These are phyloP conservation scores for Malassezia vespertilionis DNA, from an alignment of 1,284 basidiomycete species.

Conservation along the genomic window DNA sequence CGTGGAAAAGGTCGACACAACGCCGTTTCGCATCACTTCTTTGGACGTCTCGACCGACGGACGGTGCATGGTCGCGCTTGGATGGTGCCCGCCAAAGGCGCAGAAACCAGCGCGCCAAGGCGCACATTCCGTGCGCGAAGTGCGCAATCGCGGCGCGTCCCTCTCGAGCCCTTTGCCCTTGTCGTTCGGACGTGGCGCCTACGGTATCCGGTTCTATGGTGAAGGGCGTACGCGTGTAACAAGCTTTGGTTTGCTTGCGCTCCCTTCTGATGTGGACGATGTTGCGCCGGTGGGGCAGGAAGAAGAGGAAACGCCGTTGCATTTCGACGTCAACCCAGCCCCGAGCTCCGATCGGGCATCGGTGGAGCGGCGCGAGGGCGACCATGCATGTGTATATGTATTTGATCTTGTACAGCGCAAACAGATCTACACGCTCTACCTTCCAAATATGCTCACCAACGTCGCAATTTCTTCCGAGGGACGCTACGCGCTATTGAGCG, in stretches of 20 bases:
- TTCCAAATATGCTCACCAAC: slow-evolving; percentile 61
- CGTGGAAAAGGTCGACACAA: slow-evolving; percentile 59
- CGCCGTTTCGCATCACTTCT: slow-evolving; percentile 76
- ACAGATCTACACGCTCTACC: slow-evolving; percentile 55
- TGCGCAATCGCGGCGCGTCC: neutral
- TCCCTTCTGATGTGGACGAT: neutral
- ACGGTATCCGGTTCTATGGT: neutral
- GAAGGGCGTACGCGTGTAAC: neutral
- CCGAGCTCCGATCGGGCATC: neutral
- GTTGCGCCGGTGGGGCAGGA: too few species aligned
- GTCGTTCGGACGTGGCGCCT: neutral
- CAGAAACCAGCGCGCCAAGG: neutral
- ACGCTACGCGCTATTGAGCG: slow-evolving; percentile 66
- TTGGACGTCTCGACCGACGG: slow-evolving; percentile 78
- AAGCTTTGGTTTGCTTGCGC: neutral
- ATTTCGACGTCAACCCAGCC: neutral
- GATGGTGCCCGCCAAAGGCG: slow-evolving; percentile 11
- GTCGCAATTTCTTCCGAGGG: slow-evolving; percentile 66
- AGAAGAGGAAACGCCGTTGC: too few species aligned
- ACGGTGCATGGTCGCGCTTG: slow-evolving; percentile 64
- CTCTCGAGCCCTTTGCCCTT: neutral
- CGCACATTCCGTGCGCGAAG: neutral
- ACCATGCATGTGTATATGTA: neutral
- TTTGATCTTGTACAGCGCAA: slow-evolving; percentile 10
- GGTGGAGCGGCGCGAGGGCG: neutral